A percentile compares a stretch with the other conserved stretches of the same genome.
phyloP scores from a whole-genome alignment of 371 early-diverging fungal genomes.

The Mortierella polycephala region DNA sequence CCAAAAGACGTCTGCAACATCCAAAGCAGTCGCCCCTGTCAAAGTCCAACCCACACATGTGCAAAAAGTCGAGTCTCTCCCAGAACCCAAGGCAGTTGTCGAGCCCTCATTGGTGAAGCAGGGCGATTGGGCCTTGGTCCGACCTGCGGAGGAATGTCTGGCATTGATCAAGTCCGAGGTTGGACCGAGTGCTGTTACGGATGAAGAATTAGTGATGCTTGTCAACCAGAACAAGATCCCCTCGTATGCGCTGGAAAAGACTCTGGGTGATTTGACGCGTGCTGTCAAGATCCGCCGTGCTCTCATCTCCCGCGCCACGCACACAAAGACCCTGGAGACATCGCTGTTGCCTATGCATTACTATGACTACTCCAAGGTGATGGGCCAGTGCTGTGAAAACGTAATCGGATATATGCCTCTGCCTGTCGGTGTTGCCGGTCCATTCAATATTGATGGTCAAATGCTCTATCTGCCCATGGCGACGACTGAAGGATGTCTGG shows the following conservation, averaged over 20 bases:
- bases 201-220: constrained; percentile 83
- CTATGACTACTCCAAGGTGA: constrained; percentile 90
- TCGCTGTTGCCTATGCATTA: constrained; percentile 80
- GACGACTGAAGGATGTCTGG: constrained; percentile 95
- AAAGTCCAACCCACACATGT: constrained; percentile 37
- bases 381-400: constrained; percentile 97
- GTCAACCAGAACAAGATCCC: constrained; percentile 80
- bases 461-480: constrained; percentile 93
- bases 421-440: constrained; percentile 95
- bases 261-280: constrained; percentile 77
- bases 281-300: constrained; percentile 89
- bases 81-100: constrained; percentile 45
- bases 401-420: constrained; percentile 96
- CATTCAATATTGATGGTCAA: constrained; percentile 84
- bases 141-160: constrained; percentile 74
- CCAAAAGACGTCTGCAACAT: constrained; percentile 6
- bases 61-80: constrained; percentile 35
- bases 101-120: constrained; percentile 29
- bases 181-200: constrained; percentile 58
- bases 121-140: constrained; percentile 53
- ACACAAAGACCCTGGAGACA: constrained; percentile 72
- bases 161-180: constrained; percentile 64
- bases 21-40: constrained; percentile 8
- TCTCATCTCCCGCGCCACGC: constrained; percentile 77
- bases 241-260: constrained; percentile 87